These are phyloP conservation scores for Aspergillus taichungensis DNA, from an alignment of 495 filamentous ascomycete species.

Conservation along the genomic window DNA sequence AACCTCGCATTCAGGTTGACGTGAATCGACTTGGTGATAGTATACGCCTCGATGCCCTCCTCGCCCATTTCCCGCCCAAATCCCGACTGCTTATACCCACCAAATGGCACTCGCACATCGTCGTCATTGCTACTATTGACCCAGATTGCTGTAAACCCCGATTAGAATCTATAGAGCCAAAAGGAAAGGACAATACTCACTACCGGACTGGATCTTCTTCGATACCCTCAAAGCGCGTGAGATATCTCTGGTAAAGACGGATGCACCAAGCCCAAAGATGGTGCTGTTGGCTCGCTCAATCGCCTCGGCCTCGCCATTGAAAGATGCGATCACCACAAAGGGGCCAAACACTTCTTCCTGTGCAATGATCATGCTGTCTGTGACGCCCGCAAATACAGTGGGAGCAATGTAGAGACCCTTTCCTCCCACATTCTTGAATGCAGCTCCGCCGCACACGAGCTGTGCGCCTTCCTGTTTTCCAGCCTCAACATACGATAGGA, in stretches of 20 bases:
- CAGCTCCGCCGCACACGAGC: conserved; percentile 55
- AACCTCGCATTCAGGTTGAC: too few species aligned
- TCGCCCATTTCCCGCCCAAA: conserved; percentile 42
- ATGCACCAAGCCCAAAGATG: conserved; percentile 73
- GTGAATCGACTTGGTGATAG: too few species aligned
- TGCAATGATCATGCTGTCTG: conserved; percentile 30
- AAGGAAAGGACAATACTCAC: too few species aligned
- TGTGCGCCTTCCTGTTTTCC: conserved; percentile 72
- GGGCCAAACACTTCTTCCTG: conserved; percentile 47
- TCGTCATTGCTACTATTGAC: conserved; percentile 17
- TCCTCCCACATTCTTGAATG: conserved; percentile 24
- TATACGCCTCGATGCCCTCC: conserved; percentile 3
- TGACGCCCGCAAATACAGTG: conserved; percentile 38
- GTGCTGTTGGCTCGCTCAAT: conserved; percentile 75
- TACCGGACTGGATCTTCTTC: conserved; percentile 65
- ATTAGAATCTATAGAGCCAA: too few species aligned
- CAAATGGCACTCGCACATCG: conserved; percentile 32
- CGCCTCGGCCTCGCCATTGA: conserved; percentile 77
- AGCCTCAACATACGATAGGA: conserved; percentile 67
- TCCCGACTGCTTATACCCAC: conserved; percentile 47
- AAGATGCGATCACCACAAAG: conserved; percentile 36
- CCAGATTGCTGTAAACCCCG: neutral
- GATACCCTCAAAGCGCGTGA: conserved; percentile 70
- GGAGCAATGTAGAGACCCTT: conserved; percentile 41
- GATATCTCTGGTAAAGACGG: conserved; percentile 75